phyloP scores from a whole-genome alignment of 2,329 filamentous ascomycete species.

The Botrytis squamosa region DNA sequence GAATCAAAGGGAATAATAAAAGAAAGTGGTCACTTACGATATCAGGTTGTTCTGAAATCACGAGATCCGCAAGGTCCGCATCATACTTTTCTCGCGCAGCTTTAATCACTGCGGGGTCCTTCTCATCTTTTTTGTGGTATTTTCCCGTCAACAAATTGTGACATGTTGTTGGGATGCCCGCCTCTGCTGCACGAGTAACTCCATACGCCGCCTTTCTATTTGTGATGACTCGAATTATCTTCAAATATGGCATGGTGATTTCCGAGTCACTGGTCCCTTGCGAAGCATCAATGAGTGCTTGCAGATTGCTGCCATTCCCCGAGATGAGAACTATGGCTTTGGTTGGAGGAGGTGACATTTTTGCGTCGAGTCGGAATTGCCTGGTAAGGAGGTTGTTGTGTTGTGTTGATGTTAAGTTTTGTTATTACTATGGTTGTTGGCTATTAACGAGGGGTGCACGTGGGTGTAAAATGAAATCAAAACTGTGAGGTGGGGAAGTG shows the following conservation, averaged over 20 bases:
- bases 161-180: conserved; percentile 61
- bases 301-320: conserved; percentile 68
- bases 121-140: conserved; percentile 34
- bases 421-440: not conserved
- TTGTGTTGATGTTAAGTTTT: not conserved
- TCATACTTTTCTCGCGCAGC: conserved; percentile 62
- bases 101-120: conserved; percentile 46
- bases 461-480: not conserved
- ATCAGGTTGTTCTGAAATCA: conserved; percentile 53
- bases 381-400: not conserved
- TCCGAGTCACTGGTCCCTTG: conserved; percentile 32
- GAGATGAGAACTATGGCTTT: conserved; percentile 61
- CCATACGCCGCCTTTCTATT: conserved; percentile 65
- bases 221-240: conserved; percentile 62
- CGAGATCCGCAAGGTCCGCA: conserved; percentile 60
- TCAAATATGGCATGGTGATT: conserved; percentile 47
- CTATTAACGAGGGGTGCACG: too few species aligned
- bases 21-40: conserved; percentile 38
- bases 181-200: conserved; percentile 57
- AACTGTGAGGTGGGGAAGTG: conserved; percentile 3
- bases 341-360: conserved; percentile 28
- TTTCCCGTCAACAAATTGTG: conserved; percentile 63
- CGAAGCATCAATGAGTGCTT: conserved; percentile 56
- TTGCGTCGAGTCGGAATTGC: not conserved
- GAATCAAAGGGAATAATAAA: not conserved